Evolutionary conservation across 2,329 filamentous ascomycete genomes (phyloP).

Genomic region (Arthroderma uncinatum): DNA sequence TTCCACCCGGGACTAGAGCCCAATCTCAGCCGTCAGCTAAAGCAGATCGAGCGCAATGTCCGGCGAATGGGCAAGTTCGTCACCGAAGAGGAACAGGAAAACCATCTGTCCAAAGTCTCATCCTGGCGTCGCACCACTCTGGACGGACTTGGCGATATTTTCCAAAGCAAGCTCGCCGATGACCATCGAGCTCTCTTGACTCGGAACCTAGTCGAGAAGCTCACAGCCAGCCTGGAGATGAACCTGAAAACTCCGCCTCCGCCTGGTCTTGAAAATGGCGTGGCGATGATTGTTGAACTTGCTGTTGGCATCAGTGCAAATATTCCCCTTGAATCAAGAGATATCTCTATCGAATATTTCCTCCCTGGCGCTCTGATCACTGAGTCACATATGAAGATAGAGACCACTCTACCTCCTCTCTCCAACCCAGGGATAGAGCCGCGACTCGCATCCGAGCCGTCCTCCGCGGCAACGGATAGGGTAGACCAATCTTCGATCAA

Average conservation of each 20-base stretch:
- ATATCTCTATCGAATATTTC: slow-evolving; percentile 79
- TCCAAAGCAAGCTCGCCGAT: slow-evolving; percentile 54
- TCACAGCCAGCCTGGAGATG: slow-evolving; percentile 59
- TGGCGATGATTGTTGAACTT: slow-evolving; percentile 85
- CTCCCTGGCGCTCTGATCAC: slow-evolving; percentile 62
- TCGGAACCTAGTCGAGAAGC: slow-evolving; percentile 54
- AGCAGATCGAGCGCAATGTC: slow-evolving; percentile 79
- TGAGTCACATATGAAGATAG: slow-evolving; percentile 71
- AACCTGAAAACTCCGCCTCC: slow-evolving; percentile 68
- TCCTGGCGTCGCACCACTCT: slow-evolving; percentile 90
- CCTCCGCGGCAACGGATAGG: slow-evolving; percentile 12
- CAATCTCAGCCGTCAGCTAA: slow-evolving; percentile 64
- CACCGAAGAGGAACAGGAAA: slow-evolving; percentile 80
- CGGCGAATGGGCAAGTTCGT: slow-evolving; percentile 60
- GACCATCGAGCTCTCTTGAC: slow-evolving; percentile 60
- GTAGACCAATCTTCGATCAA: slow-evolving; percentile 17
- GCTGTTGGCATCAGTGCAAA: slow-evolving; percentile 77
- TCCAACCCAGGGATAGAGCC: slow-evolving; percentile 29
- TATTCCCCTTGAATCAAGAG: slow-evolving; percentile 78
- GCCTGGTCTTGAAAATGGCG: slow-evolving; percentile 71
- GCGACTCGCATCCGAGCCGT: slow-evolving; percentile 11
- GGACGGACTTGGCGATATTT: slow-evolving; percentile 67
- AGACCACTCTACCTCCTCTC: slow-evolving; percentile 54
- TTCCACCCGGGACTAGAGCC: slow-evolving; percentile 84
- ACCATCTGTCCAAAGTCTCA: slow-evolving; percentile 73